Conservation (phyloP, 352 stramenopile genomes). For the Saprolegnia diclina region DNA sequence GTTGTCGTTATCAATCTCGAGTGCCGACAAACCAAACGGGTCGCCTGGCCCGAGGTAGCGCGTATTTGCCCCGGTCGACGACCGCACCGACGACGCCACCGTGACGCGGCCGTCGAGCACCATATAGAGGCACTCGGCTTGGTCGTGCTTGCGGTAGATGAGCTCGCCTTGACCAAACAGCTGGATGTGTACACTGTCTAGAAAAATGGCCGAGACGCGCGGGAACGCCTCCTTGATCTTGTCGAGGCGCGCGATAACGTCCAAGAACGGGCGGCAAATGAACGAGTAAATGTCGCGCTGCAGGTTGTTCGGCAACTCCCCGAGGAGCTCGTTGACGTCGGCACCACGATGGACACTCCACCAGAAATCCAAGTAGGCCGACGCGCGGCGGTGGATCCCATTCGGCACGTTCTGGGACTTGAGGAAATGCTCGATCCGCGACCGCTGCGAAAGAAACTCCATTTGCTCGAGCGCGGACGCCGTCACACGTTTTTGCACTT, state of each 20-base stretch:
- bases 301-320: constrained; percentile 1
- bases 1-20: constrained; percentile 31
- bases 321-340: constrained; percentile 16
- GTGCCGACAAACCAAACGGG: constrained; percentile 45
- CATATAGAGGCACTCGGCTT: constrained; percentile 55
- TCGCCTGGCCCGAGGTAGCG: constrained; percentile 46
- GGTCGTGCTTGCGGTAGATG: constrained; percentile 57
- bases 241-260: neutral
- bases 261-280: constrained; percentile 16
- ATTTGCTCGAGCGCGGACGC: constrained; percentile 26
- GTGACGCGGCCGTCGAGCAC: constrained; percentile 49
- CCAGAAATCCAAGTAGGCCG: constrained; percentile 25
- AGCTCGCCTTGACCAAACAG: constrained; percentile 57
- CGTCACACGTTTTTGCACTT: constrained; percentile 25
- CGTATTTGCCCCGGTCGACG: constrained; percentile 36
- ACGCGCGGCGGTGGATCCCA: constrained; percentile 14
- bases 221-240: neutral
- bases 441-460: constrained; percentile 18
- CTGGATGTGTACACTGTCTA: constrained; percentile 16
- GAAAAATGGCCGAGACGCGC: neutral
- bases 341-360: constrained; percentile 24
- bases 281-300: constrained; percentile 16
- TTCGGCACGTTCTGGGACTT: constrained; percentile 2
- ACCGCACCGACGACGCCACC: constrained; percentile 36
- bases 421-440: constrained; percentile 17